A percentile compares a stretch with the other conserved stretches of the same genome.
phyloP scores from a whole-genome alignment of 768 basidiomycete genomes.

The Lepiota subincarnata region DNA sequence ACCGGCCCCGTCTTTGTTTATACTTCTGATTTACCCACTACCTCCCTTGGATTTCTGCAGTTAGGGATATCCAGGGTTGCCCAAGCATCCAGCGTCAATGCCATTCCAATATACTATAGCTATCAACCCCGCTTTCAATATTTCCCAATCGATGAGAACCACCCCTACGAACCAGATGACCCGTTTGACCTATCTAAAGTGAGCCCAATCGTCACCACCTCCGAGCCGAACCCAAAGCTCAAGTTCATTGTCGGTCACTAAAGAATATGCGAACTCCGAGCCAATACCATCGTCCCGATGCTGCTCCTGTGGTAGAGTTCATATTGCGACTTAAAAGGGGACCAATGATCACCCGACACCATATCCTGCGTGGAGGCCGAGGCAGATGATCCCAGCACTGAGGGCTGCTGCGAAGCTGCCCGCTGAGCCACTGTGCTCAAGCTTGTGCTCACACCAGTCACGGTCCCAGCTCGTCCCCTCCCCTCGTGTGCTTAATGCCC shows the following conservation, averaged over 20 bases:
- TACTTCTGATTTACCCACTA: neutral
- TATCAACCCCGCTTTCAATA: slow-evolving; percentile 44
- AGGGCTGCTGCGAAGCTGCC: neutral
- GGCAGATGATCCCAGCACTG: too few relatives aligned
- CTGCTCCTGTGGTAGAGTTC: slow-evolving; percentile 39
- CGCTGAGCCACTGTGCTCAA: neutral
- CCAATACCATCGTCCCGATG: slow-evolving; percentile 60
- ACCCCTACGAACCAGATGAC: slow-evolving; percentile 61
- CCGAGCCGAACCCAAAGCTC: too few relatives aligned
- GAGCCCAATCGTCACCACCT: slow-evolving; percentile 14
- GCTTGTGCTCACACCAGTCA: slow-evolving; percentile 11
- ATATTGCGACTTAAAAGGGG: too few relatives aligned
- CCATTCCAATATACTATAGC: slow-evolving; percentile 48
- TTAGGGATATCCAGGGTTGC: slow-evolving; percentile 58
- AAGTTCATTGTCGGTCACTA: too few relatives aligned
- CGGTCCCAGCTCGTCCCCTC: slow-evolving; percentile 18
- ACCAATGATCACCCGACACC: too few relatives aligned
- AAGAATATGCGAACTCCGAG: slow-evolving; percentile 68
- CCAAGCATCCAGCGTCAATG: slow-evolving; percentile 65
- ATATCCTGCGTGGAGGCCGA: neutral
- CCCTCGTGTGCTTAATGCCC: neutral
- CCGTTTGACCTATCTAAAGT: slow-evolving; percentile 72
- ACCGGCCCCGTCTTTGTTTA: slow-evolving; percentile 4
- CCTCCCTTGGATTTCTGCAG: slow-evolving; percentile 25
- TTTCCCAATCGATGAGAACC: slow-evolving; percentile 64